These are phyloP conservation scores for Xylariaceae sp. DNA, from an alignment of 2,329 filamentous ascomycete genomes.

Conservation along the genomic window DNA sequence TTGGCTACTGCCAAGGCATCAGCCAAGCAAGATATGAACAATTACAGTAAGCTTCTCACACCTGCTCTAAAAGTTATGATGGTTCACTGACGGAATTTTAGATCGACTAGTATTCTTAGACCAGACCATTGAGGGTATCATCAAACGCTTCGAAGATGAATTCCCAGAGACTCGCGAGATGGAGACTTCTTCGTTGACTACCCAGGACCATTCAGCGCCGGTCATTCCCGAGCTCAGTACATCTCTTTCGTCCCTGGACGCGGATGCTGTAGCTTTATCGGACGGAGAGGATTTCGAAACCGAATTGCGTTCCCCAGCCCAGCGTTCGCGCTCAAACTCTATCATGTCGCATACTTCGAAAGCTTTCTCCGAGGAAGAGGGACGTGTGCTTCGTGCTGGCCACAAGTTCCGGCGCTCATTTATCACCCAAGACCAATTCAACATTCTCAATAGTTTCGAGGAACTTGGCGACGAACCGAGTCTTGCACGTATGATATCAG, in stretches of 20 bases:
- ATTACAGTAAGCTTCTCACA: slow-evolving; percentile 61
- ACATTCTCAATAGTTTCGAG: slow-evolving; percentile 44
- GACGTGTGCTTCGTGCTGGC: slow-evolving; percentile 49
- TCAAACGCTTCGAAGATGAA: slow-evolving; percentile 92
- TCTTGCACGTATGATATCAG: slow-evolving; percentile 50
- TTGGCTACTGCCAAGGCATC: slow-evolving; percentile 68
- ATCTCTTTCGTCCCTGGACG: slow-evolving; percentile 29
- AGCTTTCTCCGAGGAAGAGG: slow-evolving; percentile 54
- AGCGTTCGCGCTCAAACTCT: slow-evolving; percentile 48
- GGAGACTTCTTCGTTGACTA: slow-evolving; percentile 23
- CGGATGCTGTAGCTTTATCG: slow-evolving; percentile 36
- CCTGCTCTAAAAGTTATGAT: slow-evolving; percentile 1
- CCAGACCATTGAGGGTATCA: slow-evolving; percentile 82
- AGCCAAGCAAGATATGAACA: slow-evolving; percentile 62
- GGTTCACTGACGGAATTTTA: slow-evolving; percentile 31
- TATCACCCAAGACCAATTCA: slow-evolving; percentile 47
- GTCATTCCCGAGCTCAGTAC: slow-evolving; percentile 17
- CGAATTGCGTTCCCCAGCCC: slow-evolving; percentile 35
- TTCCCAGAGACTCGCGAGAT: slow-evolving; percentile 77
- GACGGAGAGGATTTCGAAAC: slow-evolving; percentile 46
- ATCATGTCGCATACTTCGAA: slow-evolving; percentile 46
- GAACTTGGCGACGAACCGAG: slow-evolving; percentile 47
- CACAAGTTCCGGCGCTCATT: slow-evolving; percentile 53
- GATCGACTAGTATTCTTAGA: slow-evolving; percentile 82
- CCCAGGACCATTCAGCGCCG: slow-evolving; percentile 19